These are phyloP conservation scores for Mortierella hygrophila DNA, from an alignment of 192 early-diverging fungal genomes.

Conservation along the genomic window DNA sequence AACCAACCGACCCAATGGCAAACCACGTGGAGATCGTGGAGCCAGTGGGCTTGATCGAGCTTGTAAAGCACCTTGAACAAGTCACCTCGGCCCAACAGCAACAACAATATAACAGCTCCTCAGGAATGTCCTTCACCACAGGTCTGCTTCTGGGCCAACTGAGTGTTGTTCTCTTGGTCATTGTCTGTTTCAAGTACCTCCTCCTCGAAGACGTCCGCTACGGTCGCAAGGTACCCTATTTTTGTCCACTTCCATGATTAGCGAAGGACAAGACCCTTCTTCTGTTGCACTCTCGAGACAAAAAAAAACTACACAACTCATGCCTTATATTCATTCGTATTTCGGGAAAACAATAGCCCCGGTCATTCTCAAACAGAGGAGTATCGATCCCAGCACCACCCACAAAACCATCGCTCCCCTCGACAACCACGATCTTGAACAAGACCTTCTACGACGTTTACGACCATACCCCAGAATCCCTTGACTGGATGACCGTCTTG, in stretches of 20 bases:
- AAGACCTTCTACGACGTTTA: slow-evolving; percentile 70
- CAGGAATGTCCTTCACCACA: slow-evolving; percentile 62
- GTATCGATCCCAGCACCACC: slow-evolving; percentile 63
- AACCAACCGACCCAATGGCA: slow-evolving; percentile 4
- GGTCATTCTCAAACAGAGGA: slow-evolving; percentile 62
- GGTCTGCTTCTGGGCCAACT: slow-evolving; percentile 66
- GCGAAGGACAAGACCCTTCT: not conserved
- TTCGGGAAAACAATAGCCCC: slow-evolving; percentile 17
- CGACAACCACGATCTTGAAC: slow-evolving; percentile 65
- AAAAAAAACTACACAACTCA: not conserved
- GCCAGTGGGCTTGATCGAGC: slow-evolving; percentile 47
- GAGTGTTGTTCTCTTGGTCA: slow-evolving; percentile 62
- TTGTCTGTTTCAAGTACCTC: slow-evolving; percentile 64
- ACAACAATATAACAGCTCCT: slow-evolving; percentile 13
- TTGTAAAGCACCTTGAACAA: slow-evolving; percentile 32
- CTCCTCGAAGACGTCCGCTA: slow-evolving; percentile 64
- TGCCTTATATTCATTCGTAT: not conserved
- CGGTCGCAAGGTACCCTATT: slow-evolving; percentile 41
- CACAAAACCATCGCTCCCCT: slow-evolving; percentile 67
- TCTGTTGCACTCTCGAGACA: not conserved
- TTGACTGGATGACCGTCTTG: slow-evolving; percentile 89
- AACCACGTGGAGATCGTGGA: slow-evolving; percentile 37
- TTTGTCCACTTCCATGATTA: not conserved
- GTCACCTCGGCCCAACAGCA: slow-evolving; percentile 16
- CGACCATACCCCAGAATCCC: slow-evolving; percentile 73